Conservation (phyloP, 805 yeast species). For the Candida sphagnicola region DNA sequence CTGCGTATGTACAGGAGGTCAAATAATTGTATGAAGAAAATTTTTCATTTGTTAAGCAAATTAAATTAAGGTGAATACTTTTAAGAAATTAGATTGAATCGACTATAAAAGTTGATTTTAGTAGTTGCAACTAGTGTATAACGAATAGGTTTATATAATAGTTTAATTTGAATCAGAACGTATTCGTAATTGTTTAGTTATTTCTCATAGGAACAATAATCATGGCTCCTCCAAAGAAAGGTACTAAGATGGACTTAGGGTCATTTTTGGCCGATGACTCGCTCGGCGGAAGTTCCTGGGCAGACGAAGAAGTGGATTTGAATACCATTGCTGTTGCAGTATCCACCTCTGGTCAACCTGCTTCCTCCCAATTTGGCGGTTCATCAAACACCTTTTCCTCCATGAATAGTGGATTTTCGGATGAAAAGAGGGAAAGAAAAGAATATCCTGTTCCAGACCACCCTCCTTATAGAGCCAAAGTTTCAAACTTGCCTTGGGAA, state of each 20-base stretch:
- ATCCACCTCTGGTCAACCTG: conserved; percentile 15
- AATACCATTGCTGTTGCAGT: conserved; percentile 55
- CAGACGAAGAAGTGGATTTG: conserved; percentile 76
- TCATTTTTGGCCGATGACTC: conserved; percentile 78
- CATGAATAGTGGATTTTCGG: neutral
- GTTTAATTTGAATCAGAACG: neutral
- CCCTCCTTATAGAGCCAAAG: conserved; percentile 90
- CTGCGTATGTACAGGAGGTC: neutral
- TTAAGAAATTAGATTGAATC: neutral
- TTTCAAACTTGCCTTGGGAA: conserved; percentile 83
- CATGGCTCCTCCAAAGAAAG: conserved; percentile 48
- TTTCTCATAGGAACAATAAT: too few relatives aligned
- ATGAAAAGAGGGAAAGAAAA: conserved; percentile 46
- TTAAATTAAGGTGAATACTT: neutral
- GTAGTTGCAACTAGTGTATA: neutral
- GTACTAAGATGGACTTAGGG: conserved; percentile 77
- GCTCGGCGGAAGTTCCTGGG: conserved; percentile 77
- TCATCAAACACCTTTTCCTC: conserved; percentile 25
- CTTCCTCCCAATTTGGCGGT: neutral
- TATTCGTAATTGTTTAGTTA: neutral
- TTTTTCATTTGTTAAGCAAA: neutral
- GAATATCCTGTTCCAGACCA: conserved; percentile 85
- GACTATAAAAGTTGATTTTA: neutral
- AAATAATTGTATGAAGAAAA: neutral
- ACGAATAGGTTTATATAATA: too few relatives aligned